A percentile compares a stretch with the other conserved stretches of the same genome.
These are phyloP conservation scores for Xerocomellus amylosporus DNA, from an alignment of 768 basidiomycete genomes.

Conservation along the genomic window DNA sequence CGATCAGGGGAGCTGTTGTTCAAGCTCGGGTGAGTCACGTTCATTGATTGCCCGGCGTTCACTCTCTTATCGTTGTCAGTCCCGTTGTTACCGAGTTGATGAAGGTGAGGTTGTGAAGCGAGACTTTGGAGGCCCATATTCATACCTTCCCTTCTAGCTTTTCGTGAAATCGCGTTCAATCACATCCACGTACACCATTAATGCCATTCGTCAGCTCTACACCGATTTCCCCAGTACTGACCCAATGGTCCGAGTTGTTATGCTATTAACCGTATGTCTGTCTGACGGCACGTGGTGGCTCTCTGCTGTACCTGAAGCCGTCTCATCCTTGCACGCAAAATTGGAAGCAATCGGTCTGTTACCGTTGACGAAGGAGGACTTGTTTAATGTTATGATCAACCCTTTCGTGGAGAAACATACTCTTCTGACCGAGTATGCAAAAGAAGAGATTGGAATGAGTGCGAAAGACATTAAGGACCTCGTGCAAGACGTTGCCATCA, in stretches of 20 bases:
- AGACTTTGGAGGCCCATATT: neutral
- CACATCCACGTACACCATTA: slow-evolving; percentile 44
- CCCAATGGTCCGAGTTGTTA: slow-evolving; percentile 61
- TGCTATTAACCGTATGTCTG: slow-evolving; percentile 69
- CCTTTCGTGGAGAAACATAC: slow-evolving; percentile 64
- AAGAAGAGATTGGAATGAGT: slow-evolving; percentile 42
- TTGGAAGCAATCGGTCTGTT: slow-evolving; percentile 54
- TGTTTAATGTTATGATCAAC: slow-evolving; percentile 60
- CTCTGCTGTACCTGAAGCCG: slow-evolving; percentile 26
- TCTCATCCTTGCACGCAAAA: slow-evolving; percentile 42
- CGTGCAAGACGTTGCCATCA: slow-evolving; percentile 56
- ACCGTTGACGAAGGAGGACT: slow-evolving; percentile 57
- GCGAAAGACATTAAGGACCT: slow-evolving; percentile 43
- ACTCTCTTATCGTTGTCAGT: slow-evolving; percentile 16
- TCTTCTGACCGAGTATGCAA: slow-evolving; percentile 51
- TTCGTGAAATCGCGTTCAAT: slow-evolving; percentile 71
- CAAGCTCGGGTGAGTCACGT: slow-evolving; percentile 53
- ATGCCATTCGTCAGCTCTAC: slow-evolving; percentile 59
- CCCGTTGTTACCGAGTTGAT: slow-evolving; percentile 62
- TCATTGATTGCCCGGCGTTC: neutral
- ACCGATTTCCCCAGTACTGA: slow-evolving; percentile 64
- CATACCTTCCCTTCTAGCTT: slow-evolving; percentile 41
- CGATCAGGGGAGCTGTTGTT: slow-evolving; percentile 65
- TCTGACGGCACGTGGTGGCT: slow-evolving; percentile 27
- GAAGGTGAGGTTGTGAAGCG: slow-evolving; percentile 43